Evolutionary conservation across 1,284 basidiomycete genomes (phyloP).

Genomic region (Cutaneotrichosporon daszewskae): DNA sequence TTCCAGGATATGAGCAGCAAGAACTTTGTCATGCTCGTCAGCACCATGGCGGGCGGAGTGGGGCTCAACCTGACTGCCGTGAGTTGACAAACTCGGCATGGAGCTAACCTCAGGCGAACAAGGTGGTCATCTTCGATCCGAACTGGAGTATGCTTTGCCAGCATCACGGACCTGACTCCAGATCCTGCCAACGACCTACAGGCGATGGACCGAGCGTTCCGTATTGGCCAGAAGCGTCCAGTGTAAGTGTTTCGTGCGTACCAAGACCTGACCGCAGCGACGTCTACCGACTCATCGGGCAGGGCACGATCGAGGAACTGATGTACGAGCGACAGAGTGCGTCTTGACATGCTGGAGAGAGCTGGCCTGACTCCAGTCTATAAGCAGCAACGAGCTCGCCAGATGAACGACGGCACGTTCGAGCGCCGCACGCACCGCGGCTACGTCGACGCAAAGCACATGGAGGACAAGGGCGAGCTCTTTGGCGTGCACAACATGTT

Average conservation of each 20-base stretch:
- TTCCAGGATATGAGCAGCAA: constrained; percentile 47
- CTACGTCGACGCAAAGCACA: constrained; percentile 26
- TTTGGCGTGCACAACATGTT: constrained; percentile 47
- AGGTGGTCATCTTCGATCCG: constrained; percentile 50
- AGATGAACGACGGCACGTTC: constrained; percentile 44
- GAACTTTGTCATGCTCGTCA: constrained; percentile 47
- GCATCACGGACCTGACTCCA: constrained; percentile 7
- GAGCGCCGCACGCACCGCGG: constrained; percentile 42
- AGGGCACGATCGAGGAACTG: constrained; percentile 51
- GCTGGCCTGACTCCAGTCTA: constrained; percentile 34
- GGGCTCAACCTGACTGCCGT: constrained; percentile 45
- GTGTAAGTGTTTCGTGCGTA: constrained; percentile 36
- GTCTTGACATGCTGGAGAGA: not conserved
- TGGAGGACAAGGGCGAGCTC: constrained; percentile 37
- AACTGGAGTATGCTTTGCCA: constrained; percentile 39
- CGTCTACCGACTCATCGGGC: constrained; percentile 53
- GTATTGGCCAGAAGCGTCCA: constrained; percentile 53
- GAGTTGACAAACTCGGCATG: constrained; percentile 6
- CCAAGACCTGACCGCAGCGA: constrained; percentile 27
- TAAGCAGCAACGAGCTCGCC: constrained; percentile 37
- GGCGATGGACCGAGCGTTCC: constrained; percentile 51
- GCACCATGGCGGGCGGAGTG: constrained; percentile 41
- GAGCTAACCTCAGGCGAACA: constrained; percentile 38
- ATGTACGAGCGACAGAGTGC: constrained; percentile 48
- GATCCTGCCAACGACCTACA: constrained; percentile 48